Conservation (phyloP, 345 rosid genomes). For the Aquilaria yunnanensis region DNA sequence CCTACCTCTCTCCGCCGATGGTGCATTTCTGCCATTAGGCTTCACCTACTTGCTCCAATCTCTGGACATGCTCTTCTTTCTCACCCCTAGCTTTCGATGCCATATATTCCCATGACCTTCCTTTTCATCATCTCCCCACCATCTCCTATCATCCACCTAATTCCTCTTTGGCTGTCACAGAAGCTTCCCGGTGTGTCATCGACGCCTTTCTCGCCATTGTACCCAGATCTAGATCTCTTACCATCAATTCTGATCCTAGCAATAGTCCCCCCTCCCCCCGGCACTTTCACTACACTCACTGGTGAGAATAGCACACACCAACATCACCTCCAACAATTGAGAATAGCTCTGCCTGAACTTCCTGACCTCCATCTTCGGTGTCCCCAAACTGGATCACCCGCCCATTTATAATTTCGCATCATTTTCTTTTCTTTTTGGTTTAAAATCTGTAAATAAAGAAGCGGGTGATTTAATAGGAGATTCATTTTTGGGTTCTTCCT, state of each 20-base stretch:
- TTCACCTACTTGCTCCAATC: neutral
- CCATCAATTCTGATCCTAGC: conserved; percentile 27
- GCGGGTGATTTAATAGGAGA: too few relatives aligned
- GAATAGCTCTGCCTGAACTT: too few relatives aligned
- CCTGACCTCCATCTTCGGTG: too few relatives aligned
- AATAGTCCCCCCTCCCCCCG: conserved; percentile 3
- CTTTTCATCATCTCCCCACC: too few relatives aligned
- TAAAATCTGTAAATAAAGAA: too few relatives aligned
- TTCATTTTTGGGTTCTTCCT: too few relatives aligned
- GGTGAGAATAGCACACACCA: neutral
- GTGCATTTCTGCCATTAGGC: too few relatives aligned
- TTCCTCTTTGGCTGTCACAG: conserved; percentile 17
- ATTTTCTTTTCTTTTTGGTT: too few relatives aligned
- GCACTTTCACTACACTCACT: conserved; percentile 8
- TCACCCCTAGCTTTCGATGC: conserved; percentile 21
- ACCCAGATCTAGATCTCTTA: conserved; percentile 57
- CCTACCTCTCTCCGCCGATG: too few relatives aligned
- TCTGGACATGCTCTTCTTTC: conserved; percentile 14
- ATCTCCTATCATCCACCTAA: neutral
- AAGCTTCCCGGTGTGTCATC: conserved; percentile 32
- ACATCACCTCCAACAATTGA: too few relatives aligned
- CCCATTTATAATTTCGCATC: too few relatives aligned
- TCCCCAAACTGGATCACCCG: too few relatives aligned
- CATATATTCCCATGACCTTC: conserved; percentile 8
- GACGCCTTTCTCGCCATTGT: conserved; percentile 68